These are phyloP conservation scores for Phytophthora pseudosyringae DNA, from an alignment of 352 stramenopile species.

Conservation along the genomic window DNA sequence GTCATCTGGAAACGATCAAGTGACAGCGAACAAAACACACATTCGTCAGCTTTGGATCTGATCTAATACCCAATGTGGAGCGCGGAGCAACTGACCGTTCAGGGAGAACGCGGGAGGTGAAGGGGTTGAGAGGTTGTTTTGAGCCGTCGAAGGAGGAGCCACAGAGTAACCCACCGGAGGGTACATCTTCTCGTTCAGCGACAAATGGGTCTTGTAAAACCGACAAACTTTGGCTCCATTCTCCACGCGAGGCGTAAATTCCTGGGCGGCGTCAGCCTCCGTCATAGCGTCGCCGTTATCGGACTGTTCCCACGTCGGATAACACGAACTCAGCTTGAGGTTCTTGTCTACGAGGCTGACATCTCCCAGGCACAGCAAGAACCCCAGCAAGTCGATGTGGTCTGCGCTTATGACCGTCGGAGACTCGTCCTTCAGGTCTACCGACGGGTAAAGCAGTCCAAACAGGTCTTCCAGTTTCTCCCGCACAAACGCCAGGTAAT, in stretches of 20 bases:
- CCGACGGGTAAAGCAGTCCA: conserved; percentile 66
- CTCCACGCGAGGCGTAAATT: conserved; percentile 42
- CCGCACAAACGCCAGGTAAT: conserved; percentile 82
- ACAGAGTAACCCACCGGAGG: conserved; percentile 77
- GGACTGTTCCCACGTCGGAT: conserved; percentile 64
- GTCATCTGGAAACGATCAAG: conserved; percentile 34
- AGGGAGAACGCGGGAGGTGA: conserved; percentile 41
- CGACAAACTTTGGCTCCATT: conserved; percentile 69
- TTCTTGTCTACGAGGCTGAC: conserved; percentile 56
- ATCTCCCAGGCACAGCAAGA: conserved; percentile 70
- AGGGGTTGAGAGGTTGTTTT: conserved; percentile 27
- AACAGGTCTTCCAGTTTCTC: conserved; percentile 85
- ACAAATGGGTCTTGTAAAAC: conserved; percentile 79
- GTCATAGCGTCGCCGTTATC: conserved; percentile 18
- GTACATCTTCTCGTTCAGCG: conserved; percentile 84
- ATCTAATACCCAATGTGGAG: background rate
- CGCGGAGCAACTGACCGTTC: conserved; percentile 33
- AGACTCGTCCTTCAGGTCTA: conserved; percentile 57
- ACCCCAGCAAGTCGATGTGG: conserved; percentile 76
- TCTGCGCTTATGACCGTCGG: conserved; percentile 61
- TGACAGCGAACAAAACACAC: conserved; percentile 6
- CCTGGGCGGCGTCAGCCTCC: conserved; percentile 22
- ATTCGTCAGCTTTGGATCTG: conserved; percentile 11
- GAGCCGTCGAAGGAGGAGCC: conserved; percentile 17
- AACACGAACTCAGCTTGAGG: conserved; percentile 67